Evolutionary conservation across 805 yeast genomes (phyloP).

Genomic region (Candida gorgasii): DNA sequence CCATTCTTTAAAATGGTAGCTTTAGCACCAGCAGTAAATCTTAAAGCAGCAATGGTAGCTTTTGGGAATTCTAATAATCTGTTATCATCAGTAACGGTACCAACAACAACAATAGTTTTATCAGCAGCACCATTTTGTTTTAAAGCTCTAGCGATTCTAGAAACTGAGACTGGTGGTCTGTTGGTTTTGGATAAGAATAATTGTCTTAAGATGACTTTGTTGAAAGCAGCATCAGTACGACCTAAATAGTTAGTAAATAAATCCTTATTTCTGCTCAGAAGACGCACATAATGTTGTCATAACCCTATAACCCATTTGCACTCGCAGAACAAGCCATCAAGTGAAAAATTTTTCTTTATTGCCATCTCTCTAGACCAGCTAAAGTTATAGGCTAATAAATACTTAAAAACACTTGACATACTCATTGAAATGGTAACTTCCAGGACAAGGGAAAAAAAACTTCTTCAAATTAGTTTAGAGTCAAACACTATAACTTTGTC

Average conservation of each 20-base stretch:
- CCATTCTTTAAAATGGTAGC: slow-evolving; percentile 97
- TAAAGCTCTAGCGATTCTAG: slow-evolving; percentile 85
- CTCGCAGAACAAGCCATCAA: slow-evolving; percentile 34
- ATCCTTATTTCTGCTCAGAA: slow-evolving; percentile 44
- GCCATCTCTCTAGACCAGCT: background rate
- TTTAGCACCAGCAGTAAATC: slow-evolving; percentile 99
- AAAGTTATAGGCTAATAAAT: background rate
- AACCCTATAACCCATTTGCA: slow-evolving; percentile 17
- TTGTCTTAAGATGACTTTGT: slow-evolving; percentile 92
- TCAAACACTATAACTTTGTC: slow-evolving; percentile 9
- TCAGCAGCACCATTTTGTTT: slow-evolving; percentile 78
- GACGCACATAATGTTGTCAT: slow-evolving; percentile 29
- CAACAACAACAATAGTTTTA: slow-evolving; percentile 96
- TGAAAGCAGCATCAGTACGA: slow-evolving; percentile 99
- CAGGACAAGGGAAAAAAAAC: slow-evolving; percentile 4
- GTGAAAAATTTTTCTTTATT: background rate
- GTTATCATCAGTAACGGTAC: slow-evolving; percentile 98
- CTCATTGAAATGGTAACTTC: slow-evolving; percentile 6
- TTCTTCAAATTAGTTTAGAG: slow-evolving; percentile 9
- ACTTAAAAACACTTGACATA: slow-evolving; percentile 1
- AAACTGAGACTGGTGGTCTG: slow-evolving; percentile 99
- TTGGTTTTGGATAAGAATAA: slow-evolving; percentile 97
- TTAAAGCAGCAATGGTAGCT: slow-evolving; percentile 97
- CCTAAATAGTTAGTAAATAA: slow-evolving; percentile 52
- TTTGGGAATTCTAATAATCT: slow-evolving; percentile 94